Evolutionary conservation across 495 filamentous ascomycete species (phyloP).

Genomic region (Articulospora tetracladia): DNA sequence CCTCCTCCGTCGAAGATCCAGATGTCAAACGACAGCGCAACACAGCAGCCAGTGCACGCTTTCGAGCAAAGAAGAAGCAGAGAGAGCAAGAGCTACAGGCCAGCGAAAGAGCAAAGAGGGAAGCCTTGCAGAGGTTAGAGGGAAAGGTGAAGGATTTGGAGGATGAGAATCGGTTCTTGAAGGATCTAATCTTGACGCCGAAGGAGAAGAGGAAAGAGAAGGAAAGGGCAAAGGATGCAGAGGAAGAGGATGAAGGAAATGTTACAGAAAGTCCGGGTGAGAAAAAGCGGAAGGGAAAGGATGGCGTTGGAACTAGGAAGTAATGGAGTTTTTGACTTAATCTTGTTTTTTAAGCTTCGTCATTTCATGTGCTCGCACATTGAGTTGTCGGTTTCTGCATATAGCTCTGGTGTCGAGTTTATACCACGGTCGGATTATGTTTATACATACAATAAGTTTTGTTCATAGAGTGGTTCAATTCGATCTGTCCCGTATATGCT

Average conservation of each 20-base stretch:
- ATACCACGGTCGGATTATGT: neutral
- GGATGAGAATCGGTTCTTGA: constrained; percentile 94
- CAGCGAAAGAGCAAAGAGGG: constrained; percentile 78
- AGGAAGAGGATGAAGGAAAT: neutral
- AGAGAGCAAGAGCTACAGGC: constrained; percentile 88
- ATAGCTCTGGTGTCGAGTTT: neutral
- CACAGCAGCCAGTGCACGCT: constrained; percentile 89
- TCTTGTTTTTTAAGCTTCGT: neutral
- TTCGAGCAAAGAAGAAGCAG: constrained; percentile 99
- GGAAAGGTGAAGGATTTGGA: constrained; percentile 77
- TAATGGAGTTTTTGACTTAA: neutral
- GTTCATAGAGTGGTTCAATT: too few relatives aligned
- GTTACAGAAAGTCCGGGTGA: constrained; percentile 1
- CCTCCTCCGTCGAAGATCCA: neutral
- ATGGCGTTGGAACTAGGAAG: neutral
- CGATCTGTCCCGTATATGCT: too few relatives aligned
- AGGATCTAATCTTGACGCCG: constrained; percentile 88
- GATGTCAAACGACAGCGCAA: constrained; percentile 77
- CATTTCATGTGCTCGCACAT: neutral
- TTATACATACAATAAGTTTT: neutral
- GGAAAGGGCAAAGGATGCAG: constrained; percentile 3
- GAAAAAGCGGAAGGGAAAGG: constrained; percentile 4
- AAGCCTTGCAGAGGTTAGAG: constrained; percentile 70
- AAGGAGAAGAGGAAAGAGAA: neutral
- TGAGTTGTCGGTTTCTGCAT: neutral